Evolutionary conservation across 2,329 filamentous ascomycete species (phyloP).

Genomic region (Fusarium sp.): DNA sequence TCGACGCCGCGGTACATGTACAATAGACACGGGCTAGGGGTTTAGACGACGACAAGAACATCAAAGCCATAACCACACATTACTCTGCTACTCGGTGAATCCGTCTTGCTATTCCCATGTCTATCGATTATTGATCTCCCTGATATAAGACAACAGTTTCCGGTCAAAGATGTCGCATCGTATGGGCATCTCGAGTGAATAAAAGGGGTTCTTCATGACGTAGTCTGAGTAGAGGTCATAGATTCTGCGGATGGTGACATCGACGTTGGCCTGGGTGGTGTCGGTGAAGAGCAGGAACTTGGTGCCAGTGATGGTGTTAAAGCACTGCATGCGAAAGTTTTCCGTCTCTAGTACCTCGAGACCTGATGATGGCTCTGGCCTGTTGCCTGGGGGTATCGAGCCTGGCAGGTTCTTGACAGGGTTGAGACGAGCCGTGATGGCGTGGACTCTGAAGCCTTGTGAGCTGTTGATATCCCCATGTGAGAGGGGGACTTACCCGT

Average conservation of each 20-base stretch:
- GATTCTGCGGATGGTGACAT: constrained; percentile 83
- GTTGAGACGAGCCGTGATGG: constrained; percentile 73
- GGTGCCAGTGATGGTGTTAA: constrained; percentile 91
- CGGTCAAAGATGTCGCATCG: constrained; percentile 95
- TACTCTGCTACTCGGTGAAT: constrained; percentile 24
- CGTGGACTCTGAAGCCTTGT: constrained; percentile 67
- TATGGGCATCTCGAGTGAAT: constrained; percentile 97
- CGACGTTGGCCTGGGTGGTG: constrained; percentile 85
- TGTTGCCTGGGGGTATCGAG: constrained; percentile 55
- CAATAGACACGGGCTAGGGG: constrained; percentile 45
- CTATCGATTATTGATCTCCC: constrained; percentile 73
- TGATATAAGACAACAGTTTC: constrained; percentile 83
- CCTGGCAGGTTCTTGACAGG: constrained; percentile 59
- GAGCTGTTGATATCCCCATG: constrained; percentile 9
- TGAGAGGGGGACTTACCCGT: constrained; percentile 70
- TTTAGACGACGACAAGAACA: constrained; percentile 43
- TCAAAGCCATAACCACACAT: constrained; percentile 41
- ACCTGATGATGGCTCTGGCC: constrained; percentile 77
- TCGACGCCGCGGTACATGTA: constrained; percentile 49
- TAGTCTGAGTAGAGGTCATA: constrained; percentile 97
- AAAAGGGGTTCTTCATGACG: constrained; percentile 99
- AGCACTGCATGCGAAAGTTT: constrained; percentile 95
- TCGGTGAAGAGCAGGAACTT: constrained; percentile 98
- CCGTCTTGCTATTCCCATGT: constrained; percentile 1
- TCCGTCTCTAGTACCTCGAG: constrained; percentile 94